These are phyloP conservation scores for Phlebiopsis gigantea DNA, from an alignment of 768 basidiomycete genomes.

Conservation along the genomic window DNA sequence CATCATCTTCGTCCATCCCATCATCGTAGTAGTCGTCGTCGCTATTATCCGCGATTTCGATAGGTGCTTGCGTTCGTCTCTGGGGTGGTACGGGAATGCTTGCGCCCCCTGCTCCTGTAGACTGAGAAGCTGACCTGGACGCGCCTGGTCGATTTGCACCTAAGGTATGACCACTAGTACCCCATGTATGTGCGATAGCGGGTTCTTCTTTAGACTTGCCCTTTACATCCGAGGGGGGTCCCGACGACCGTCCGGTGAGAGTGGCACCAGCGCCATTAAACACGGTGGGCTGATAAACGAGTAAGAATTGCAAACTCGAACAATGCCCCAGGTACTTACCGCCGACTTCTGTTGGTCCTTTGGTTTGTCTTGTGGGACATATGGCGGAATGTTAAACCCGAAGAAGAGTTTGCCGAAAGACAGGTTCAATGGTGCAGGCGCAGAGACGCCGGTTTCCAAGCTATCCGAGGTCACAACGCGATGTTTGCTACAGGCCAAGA, in stretches of 20 bases:
- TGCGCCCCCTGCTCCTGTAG: conserved; percentile 53
- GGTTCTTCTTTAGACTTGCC: conserved; percentile 43
- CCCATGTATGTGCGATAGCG: conserved; percentile 23
- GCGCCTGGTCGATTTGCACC: conserved; percentile 38
- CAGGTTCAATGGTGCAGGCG: conserved; percentile 84
- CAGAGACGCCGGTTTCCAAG: conserved; percentile 68
- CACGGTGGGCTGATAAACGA: conserved; percentile 33
- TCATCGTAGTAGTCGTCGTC: conserved; percentile 58
- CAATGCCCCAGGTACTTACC: conserved; percentile 10
- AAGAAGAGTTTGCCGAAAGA: conserved; percentile 97
- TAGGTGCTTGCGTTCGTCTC: conserved; percentile 32
- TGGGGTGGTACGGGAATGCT: conserved; percentile 40
- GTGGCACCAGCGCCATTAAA: conserved; percentile 69
- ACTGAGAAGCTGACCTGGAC: conserved; percentile 27
- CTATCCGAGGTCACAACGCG: conserved; percentile 79
- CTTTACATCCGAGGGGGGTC: conserved; percentile 39
- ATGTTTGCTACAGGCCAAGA: conserved; percentile 67
- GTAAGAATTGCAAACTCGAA: not conserved
- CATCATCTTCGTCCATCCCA: conserved; percentile 78
- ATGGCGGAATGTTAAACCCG: conserved; percentile 79
- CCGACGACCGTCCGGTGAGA: conserved; percentile 46
- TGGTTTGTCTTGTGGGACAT: conserved; percentile 41
- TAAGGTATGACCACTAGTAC: conserved; percentile 41
- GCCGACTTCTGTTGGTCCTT: conserved; percentile 8
- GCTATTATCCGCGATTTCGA: conserved; percentile 52